These are phyloP conservation scores for Kuraishia borneana DNA, from an alignment of 805 yeast genomes.

Conservation along the genomic window DNA sequence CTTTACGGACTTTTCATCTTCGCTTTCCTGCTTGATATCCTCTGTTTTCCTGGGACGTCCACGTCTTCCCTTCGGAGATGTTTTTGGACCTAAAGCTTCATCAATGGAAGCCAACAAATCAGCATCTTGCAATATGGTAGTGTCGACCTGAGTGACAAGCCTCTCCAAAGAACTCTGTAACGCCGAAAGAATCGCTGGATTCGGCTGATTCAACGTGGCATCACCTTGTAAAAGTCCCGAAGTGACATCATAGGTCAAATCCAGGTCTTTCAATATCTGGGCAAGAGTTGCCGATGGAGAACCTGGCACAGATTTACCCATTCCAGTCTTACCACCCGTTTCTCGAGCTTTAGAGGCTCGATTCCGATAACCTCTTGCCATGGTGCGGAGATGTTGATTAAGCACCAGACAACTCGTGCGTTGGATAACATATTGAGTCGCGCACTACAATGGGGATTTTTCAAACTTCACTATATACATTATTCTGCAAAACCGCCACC, in stretches of 20 bases:
- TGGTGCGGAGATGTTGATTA: too few species aligned
- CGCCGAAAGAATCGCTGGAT: constrained; percentile 7
- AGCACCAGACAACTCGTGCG: too few species aligned
- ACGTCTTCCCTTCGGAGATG: background rate
- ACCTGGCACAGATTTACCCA: constrained; percentile 4
- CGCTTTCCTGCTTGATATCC: constrained; percentile 3
- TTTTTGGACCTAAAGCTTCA: constrained; percentile 3
- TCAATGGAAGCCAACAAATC: constrained; percentile 10
- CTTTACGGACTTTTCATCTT: constrained; percentile 1
- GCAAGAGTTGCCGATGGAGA: constrained; percentile 32
- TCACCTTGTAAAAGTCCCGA: constrained; percentile 56
- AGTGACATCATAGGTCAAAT: constrained; percentile 44
- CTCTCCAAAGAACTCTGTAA: constrained; percentile 24
- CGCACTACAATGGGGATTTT: too few species aligned
- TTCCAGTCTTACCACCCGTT: constrained; percentile 3
- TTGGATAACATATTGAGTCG: too few species aligned
- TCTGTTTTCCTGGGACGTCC: constrained; percentile 2
- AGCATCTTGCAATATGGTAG: constrained; percentile 20
- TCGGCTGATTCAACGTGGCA: constrained; percentile 28
- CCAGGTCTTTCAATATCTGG: constrained; percentile 39
- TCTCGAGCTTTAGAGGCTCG: background rate
- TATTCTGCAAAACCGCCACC: background rate
- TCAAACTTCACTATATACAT: too few species aligned
- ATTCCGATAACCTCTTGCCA: background rate
- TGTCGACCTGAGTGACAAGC: constrained; percentile 25